phyloP scores from a whole-genome alignment of 441 rosid species.

The Pelargonium fulgidum region DNA sequence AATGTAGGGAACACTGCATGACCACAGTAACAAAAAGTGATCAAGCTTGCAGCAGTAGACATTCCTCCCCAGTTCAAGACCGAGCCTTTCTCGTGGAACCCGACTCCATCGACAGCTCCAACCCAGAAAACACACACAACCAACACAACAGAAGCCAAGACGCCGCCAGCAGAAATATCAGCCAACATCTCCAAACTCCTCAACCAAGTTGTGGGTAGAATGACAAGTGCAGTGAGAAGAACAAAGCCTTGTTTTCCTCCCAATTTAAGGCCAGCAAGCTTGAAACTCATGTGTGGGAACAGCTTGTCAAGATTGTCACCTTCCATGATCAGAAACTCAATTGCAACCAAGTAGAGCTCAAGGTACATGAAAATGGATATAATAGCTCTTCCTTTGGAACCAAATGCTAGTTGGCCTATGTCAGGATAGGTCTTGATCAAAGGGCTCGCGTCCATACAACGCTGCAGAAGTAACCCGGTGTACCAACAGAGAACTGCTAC shows the following conservation, averaged over 20 bases:
- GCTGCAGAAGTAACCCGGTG: slow-evolving; percentile 49
- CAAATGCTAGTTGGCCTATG: slow-evolving; percentile 54
- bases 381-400: slow-evolving; percentile 47
- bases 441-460: slow-evolving; percentile 43
- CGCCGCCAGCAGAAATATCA: slow-evolving; percentile 53
- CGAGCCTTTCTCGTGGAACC: slow-evolving; percentile 39
- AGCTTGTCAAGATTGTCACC: slow-evolving; percentile 58
- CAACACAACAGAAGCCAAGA: slow-evolving; percentile 43
- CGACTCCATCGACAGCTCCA: slow-evolving; percentile 47
- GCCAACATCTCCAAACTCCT: slow-evolving; percentile 50
- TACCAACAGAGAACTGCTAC: slow-evolving; percentile 53
- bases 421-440: slow-evolving; percentile 51
- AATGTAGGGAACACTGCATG: slow-evolving; percentile 65
- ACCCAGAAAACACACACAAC: slow-evolving; percentile 45
- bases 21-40: slow-evolving; percentile 52
- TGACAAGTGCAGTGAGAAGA: slow-evolving; percentile 36
- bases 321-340: slow-evolving; percentile 59
- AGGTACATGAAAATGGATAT: slow-evolving; percentile 48
- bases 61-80: slow-evolving; percentile 41
- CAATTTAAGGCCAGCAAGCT: slow-evolving; percentile 29
- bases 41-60: slow-evolving; percentile 53
- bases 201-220: slow-evolving; percentile 63
- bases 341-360: slow-evolving; percentile 53
- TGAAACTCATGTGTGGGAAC: slow-evolving; percentile 39
- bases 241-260: slow-evolving; percentile 52